A percentile compares a stretch with the other conserved stretches of the same genome.
phyloP scores from a whole-genome alignment of 164 flowering plant genomes.

The grape (Vitis vinifera) region DNA sequence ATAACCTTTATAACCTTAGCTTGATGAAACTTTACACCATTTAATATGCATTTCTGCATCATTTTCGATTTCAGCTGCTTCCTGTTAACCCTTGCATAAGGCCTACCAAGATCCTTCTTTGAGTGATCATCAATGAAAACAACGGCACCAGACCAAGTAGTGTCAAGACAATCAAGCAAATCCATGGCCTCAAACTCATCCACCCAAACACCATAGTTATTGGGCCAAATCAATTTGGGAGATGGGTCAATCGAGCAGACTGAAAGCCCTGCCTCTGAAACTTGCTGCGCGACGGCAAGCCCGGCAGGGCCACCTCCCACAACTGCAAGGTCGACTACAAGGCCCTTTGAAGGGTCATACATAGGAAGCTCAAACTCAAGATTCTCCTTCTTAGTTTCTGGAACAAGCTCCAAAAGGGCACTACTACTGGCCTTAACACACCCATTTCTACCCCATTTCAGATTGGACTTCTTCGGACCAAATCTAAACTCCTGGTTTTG shows the following conservation, averaged over 20 bases:
- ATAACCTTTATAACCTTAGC: conserved; percentile 81
- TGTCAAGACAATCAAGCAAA: conserved; percentile 90
- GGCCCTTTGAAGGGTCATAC: conserved; percentile 68
- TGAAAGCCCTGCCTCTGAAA: conserved; percentile 81
- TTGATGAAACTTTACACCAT: conserved; percentile 91
- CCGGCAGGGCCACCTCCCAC: conserved; percentile 97
- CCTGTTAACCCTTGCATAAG: conserved; percentile 86
- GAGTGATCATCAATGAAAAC: conserved; percentile 58
- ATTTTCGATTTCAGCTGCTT: conserved; percentile 83
- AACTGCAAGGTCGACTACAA: conserved; percentile 77
- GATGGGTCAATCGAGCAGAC: conserved; percentile 88
- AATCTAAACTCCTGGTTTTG: conserved; percentile 32
- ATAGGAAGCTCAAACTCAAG: conserved; percentile 85
- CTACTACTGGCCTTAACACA: conserved; percentile 44
- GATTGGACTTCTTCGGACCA: conserved; percentile 28
- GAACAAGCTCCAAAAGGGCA: conserved; percentile 85
- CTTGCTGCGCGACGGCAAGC: conserved; percentile 93
- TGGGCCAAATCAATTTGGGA: conserved; percentile 86
- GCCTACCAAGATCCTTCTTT: conserved; percentile 63
- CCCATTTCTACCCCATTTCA: conserved; percentile 28
- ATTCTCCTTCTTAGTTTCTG: conserved; percentile 77
- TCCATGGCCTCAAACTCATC: conserved; percentile 97
- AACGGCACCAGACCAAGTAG: conserved; percentile 88
- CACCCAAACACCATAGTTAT: conserved; percentile 96
- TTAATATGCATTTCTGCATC: conserved; percentile 79